These are phyloP conservation scores for Obba rivulosa DNA, from an alignment of 768 basidiomycete species.

Conservation along the genomic window DNA sequence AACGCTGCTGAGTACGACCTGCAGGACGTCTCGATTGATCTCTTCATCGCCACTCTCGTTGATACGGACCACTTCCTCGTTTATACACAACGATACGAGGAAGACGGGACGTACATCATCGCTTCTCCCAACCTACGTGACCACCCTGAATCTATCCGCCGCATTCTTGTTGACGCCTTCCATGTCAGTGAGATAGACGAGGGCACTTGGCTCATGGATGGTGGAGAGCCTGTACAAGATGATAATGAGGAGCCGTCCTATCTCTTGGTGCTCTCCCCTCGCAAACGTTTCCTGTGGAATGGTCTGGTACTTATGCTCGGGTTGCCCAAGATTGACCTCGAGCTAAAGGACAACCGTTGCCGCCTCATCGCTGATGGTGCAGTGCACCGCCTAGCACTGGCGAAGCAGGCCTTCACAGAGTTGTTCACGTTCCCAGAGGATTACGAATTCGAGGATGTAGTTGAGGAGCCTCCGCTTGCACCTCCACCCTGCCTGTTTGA, in stretches of 20 bases:
- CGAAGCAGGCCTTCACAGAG: constrained; percentile 74
- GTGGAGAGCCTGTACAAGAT: constrained; percentile 41
- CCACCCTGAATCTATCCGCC: constrained; percentile 68
- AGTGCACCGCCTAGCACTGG: constrained; percentile 62
- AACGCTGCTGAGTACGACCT: constrained; percentile 90
- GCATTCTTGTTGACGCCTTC: constrained; percentile 83
- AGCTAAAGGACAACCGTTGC: constrained; percentile 72
- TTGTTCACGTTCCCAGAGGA: constrained; percentile 57
- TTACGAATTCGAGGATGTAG: constrained; percentile 32
- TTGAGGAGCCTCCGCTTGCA: constrained; percentile 32
- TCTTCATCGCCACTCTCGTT: constrained; percentile 75
- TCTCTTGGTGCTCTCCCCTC: constrained; percentile 81
- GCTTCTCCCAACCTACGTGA: constrained; percentile 74
- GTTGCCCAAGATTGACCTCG: constrained; percentile 73
- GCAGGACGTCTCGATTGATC: constrained; percentile 65
- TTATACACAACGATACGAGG: constrained; percentile 81
- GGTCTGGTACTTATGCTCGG: constrained; percentile 79
- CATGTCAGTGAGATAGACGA: constrained; percentile 58
- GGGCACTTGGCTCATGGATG: constrained; percentile 40
- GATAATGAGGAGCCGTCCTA: constrained; percentile 64
- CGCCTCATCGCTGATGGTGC: constrained; percentile 90
- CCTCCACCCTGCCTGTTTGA: constrained; percentile 55
- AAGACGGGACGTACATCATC: constrained; percentile 89
- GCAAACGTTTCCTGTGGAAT: constrained; percentile 85
- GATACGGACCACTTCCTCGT: constrained; percentile 90